These are phyloP conservation scores for Trypanosoma grayi DNA, from an alignment of 208 protist species.

Conservation along the genomic window DNA sequence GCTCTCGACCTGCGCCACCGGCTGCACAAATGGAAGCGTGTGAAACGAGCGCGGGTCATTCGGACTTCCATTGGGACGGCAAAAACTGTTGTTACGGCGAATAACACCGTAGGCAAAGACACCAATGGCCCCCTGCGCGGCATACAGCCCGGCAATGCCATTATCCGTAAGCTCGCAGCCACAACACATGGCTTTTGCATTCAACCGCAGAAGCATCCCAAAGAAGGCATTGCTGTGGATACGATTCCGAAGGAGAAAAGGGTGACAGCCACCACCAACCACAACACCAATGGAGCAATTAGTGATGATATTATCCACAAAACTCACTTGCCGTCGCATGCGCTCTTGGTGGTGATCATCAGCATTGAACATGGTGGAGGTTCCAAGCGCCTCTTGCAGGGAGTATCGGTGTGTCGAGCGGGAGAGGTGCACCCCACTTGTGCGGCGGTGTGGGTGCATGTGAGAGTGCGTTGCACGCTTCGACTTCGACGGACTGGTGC, in stretches of 20 bases:
- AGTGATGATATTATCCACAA: conserved; percentile 69
- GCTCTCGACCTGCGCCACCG: neutral
- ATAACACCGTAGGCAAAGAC: conserved; percentile 45
- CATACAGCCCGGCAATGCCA: conserved; percentile 75
- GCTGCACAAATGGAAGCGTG: conserved; percentile 14
- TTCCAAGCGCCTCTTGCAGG: conserved; percentile 40
- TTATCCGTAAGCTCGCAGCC: conserved; percentile 64
- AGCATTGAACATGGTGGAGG: conserved; percentile 39
- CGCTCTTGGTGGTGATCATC: conserved; percentile 50
- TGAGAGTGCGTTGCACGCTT: too few relatives aligned
- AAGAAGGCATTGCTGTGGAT: conserved; percentile 81
- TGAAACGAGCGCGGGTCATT: conserved; percentile 55
- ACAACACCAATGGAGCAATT: conserved; percentile 74
- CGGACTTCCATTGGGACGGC: conserved; percentile 34
- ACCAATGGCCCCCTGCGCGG: conserved; percentile 60
- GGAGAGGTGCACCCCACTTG: neutral
- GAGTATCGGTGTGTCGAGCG: conserved; percentile 7
- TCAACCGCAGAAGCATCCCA: conserved; percentile 72
- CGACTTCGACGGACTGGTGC: too few relatives aligned
- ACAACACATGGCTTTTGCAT: conserved; percentile 55
- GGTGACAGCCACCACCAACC: conserved; percentile 66
- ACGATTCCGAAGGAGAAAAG: conserved; percentile 64
- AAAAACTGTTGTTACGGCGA: conserved; percentile 70
- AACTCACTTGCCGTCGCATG: conserved; percentile 60
- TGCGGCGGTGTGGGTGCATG: too few relatives aligned